Conservation (phyloP, 139 green algal species). For the Asterochloris erici region DNA sequence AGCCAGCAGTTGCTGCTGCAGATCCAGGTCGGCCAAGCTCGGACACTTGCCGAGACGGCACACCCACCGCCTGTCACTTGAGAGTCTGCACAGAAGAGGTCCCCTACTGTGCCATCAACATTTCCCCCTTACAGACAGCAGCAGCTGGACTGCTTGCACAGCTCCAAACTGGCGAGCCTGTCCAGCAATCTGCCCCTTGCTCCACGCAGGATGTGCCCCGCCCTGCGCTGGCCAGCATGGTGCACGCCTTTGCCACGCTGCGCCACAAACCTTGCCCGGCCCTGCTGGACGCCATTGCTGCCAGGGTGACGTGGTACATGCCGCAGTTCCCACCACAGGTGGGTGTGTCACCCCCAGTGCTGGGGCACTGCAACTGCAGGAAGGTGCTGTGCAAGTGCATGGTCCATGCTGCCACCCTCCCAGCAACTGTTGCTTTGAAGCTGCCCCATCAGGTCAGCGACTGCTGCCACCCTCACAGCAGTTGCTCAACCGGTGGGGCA, state of each 20-base stretch:
- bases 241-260: slow-evolving; percentile 31
- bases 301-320: not conserved
- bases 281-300: slow-evolving; percentile 22
- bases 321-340: slow-evolving; percentile 15
- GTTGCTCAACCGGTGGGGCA: not conserved
- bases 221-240: slow-evolving; percentile 29
- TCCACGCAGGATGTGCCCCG: slow-evolving; percentile 21
- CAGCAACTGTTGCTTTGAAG: not conserved
- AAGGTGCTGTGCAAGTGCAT: not conserved
- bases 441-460: not conserved
- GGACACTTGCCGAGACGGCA: not conserved
- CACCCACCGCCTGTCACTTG: not conserved
- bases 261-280: slow-evolving; percentile 19
- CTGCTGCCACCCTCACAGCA: not conserved
- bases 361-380: not conserved
- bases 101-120: not conserved
- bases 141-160: not conserved
- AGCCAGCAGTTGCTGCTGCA: slow-evolving; percentile 26
- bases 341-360: not conserved
- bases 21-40: slow-evolving; percentile 16
- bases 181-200: not conserved
- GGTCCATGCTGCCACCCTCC: not conserved
- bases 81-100: no score
- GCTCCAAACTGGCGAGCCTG: not conserved
- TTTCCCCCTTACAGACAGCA: not conserved